Evolutionary conservation across 495 filamentous ascomycete species (phyloP), one percentile per base, ranked within the genome.

Genomic region (Penicillium lividum): DNA sequence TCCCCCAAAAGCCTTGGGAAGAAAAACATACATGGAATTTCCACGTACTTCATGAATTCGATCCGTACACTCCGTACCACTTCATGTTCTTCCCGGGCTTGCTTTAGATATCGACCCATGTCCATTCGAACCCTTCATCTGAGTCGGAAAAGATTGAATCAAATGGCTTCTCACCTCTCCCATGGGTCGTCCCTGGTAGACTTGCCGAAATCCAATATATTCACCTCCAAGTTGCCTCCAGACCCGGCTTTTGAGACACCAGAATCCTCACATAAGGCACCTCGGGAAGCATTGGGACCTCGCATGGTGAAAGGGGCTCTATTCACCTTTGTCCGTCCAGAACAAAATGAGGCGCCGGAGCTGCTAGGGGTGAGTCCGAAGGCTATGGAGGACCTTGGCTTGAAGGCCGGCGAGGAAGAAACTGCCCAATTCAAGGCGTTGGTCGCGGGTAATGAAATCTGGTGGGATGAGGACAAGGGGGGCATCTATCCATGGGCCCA

Each of bases 401-500:
- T 98, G 45, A 73, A 76, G 13, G 64, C 76, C 9, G 85, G 80
- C 2, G 90, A 92, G 61, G 85, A 87, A 52, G 68, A 84, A 42
- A 89, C 81, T 2, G 73, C 86, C n/a, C 86, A 90, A 8, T 98
- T 98, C 77, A 80, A 84, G 59, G 77, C 84, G 8, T 76, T 89
- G 5, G 88, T 93, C 16, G 83, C 87, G 0, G 94, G 94, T 3
- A 97, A 97, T 68, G 85, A 85, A 64, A 80, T 95, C 56, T 71
- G 82, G 38, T 81, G 81, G 74, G 69, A 66, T 15, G 73, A 83
- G 56, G 84, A 86, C 42, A 81, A 82, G 68, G 75, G 88, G 63
- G 80, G 83, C 5, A 85, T 93, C 36, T 97, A 98, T 68, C 95
- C 94, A 11, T 98, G 94, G 94, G 92, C 95, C 34, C 93, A 97